These are phyloP conservation scores for Coemansia sp. DNA, from an alignment of 192 early-diverging fungal genomes.

Conservation along the genomic window DNA sequence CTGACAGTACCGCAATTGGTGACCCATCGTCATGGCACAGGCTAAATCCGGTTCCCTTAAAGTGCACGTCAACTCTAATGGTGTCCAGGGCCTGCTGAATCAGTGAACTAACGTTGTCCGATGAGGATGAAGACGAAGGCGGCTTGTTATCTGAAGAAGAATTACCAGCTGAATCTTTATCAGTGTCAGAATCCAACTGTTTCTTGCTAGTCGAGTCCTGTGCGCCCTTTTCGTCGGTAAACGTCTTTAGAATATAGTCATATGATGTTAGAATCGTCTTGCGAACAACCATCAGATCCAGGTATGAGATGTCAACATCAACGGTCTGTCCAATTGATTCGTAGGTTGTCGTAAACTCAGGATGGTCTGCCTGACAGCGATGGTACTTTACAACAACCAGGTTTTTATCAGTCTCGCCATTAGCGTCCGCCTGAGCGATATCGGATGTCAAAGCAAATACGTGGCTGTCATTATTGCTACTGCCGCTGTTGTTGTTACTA, in stretches of 20 bases:
- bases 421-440: constrained; percentile 48
- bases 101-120: constrained; percentile 27
- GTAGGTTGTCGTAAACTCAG: constrained; percentile 70
- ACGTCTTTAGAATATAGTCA: constrained; percentile 79
- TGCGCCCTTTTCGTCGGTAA: constrained; percentile 43
- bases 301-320: constrained; percentile 72
- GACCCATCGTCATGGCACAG: constrained; percentile 74
- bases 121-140: background rate
- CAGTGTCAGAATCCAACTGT: background rate
- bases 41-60: constrained; percentile 79
- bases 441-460: constrained; percentile 50
- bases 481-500: background rate
- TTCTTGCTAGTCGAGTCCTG: constrained; percentile 14
- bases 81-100: constrained; percentile 54
- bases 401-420: constrained; percentile 54
- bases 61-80: constrained; percentile 70
- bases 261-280: constrained; percentile 82
- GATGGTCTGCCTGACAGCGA: constrained; percentile 65
- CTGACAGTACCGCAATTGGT: constrained; percentile 67
- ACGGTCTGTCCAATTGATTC: constrained; percentile 78
- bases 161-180: background rate
- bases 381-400: constrained; percentile 72
- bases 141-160: no score
- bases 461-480: constrained; percentile 7
- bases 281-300: constrained; percentile 81